phyloP scores from a whole-genome alignment of 2,329 filamentous ascomycete genomes.

The Colletotrichum sp. region DNA sequence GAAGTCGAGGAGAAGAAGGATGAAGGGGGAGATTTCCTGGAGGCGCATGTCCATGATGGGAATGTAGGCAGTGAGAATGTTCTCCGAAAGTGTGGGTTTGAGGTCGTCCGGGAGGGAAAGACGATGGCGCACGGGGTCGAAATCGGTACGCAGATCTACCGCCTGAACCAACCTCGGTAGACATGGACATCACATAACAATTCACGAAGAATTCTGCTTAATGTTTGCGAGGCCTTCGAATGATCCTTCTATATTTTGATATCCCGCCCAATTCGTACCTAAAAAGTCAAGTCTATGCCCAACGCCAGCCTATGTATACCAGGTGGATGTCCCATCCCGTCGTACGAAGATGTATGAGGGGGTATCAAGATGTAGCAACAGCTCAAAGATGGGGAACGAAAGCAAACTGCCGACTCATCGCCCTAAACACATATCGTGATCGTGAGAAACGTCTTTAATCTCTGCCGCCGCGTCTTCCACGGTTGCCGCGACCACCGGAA shows the following conservation, averaged over 20 bases:
- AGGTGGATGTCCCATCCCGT: not conserved
- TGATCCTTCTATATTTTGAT: not conserved
- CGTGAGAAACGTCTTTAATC: not conserved
- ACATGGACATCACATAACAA: fast-evolving
- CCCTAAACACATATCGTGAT: not conserved
- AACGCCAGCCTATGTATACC: not conserved
- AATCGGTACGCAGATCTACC: not conserved
- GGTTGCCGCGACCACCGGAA: conserved; percentile 3
- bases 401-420: not conserved
- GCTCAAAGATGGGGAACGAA: not conserved
- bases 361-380: conserved; percentile 8
- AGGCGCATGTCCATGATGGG: not conserved
- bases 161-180: not conserved
- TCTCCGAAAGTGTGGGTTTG: not conserved
- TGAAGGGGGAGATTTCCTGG: not conserved
- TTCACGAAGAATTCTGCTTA: not conserved
- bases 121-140: not conserved
- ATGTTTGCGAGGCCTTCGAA: not conserved
- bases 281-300: not conserved
- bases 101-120: not conserved
- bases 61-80: not conserved
- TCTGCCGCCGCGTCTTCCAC: conserved; percentile 11
- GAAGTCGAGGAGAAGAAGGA: fast-evolving
- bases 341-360: not conserved
- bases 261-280: not conserved